Base-by-base conservation (phyloP, 306 rosid genomes). In the Canavalia gladiata region DNA sequence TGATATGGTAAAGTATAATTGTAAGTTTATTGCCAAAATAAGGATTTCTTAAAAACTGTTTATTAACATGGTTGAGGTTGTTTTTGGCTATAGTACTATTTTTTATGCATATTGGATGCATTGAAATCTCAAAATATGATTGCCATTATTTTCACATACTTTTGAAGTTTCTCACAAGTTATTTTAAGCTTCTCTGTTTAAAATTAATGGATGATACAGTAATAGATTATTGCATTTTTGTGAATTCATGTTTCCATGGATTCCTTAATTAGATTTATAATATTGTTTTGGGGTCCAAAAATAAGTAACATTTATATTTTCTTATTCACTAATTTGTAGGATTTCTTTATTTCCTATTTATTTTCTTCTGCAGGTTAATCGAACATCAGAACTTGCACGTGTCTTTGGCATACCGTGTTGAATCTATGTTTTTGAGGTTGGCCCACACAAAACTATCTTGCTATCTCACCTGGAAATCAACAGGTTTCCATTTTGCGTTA, bases 301-400 rank as follows among this genome's bases (percentile, higher is more conserved):
- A 25, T 7, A 68, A 58, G 59, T 76, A 45, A 63, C 43, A 57
- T 30, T 80, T 79, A 41, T 28, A 37, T 46, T 34, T 72, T 35
- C 43, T 46, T 79, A 43, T 68, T 80, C 79, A 42, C 41, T 47
- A 50, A 34, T 79, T 70, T 62, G 49, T 47, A 58, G 56, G 60
- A 41, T 64, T 63, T 71, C 63, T 72, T 70, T 18, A 79, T 51
- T 65, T 82, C 51, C 43, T 75, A 71, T 39, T 64, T 76, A 51
- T 70, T 87, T 67, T 59, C 55, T 82, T 84, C 67, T 85, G 90
- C 91, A 95, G 97, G 91, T 95, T 67, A 95, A 90, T 89, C 88
- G 98, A 83, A 95, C 97, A 67, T 92, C 97, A 68, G 97, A 92
- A 88, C 97, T 95, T 82, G 98, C 98, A 58, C 98, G 97, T 82